Base-by-base conservation (phyloP, 2,329 filamentous ascomycete genomes). In the Monilinia laxa region DNA sequence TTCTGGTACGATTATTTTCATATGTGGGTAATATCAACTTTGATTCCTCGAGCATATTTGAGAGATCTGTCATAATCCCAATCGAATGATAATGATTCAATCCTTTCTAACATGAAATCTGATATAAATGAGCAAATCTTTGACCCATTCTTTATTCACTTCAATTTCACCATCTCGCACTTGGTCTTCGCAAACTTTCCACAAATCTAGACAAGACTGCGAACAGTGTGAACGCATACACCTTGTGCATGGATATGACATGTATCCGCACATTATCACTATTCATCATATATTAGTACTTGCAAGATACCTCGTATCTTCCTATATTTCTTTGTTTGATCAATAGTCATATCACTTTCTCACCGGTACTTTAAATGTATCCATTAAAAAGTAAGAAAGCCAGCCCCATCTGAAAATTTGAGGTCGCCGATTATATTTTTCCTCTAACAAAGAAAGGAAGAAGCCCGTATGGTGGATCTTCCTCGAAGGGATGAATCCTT, bases 391-490 rank as follows among this genome's bases (percentile, higher is more conserved):
- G 35, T 35, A 40, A 63, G 35, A 35, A 62, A 51, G 58, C n/a
- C 58, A 35, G 58, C 28, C 58, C 28, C 58, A 60, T 60, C 45
- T 51, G 25, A 60, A 62, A 62, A 20, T 7, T 42, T 53, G 64
- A 65, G 64, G 64, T 65, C 64, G 64, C n/a, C 64, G 64, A 65
- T 65, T 65, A 65, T 65, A 25, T 51, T 60, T 52, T 38, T 20
- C 40, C 54, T 45, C 63, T 38, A 23, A 64, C 40, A 47, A 58
- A 57, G 25, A 25, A 38, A 7, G 47, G 45, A 52, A 62, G 47
- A 18, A 57, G 52, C 42, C 62, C 62, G 54, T 35, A n/a, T 56
- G 53, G 20, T 35, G 54, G 40, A 47, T 9, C 31, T 12, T 20
- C 25, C n/a, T 23, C 16, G 31, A 51, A 25, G 35, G n/a, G n/a